A percentile compares a stretch with the other conserved stretches of the same genome.
Evolutionary conservation across 1,139 yeast genomes (phyloP).

Genomic region (Sugiyamaella pinicola): DNA sequence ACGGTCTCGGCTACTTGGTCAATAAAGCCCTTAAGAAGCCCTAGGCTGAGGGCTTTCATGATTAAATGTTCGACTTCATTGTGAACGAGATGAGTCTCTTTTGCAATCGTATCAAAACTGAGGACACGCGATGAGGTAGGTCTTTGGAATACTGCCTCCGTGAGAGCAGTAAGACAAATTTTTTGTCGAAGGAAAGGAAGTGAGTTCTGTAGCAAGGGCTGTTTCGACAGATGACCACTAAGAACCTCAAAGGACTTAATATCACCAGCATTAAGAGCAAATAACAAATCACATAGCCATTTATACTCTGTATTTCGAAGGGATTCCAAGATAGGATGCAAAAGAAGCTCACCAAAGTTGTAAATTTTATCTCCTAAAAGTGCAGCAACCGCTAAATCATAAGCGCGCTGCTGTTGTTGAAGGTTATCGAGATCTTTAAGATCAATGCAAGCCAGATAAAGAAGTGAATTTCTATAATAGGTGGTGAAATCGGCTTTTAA

Average conservation of each 20-base stretch:
- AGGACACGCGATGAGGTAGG: slow-evolving; percentile 75
- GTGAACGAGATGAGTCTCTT: slow-evolving; percentile 65
- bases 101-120: slow-evolving; percentile 70
- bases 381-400: slow-evolving; percentile 84
- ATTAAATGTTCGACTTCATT: slow-evolving; percentile 87
- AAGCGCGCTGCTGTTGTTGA: slow-evolving; percentile 64
- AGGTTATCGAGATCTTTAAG: slow-evolving; percentile 53
- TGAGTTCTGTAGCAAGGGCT: slow-evolving; percentile 62
- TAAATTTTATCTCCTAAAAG: slow-evolving; percentile 88
- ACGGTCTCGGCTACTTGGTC: slow-evolving; percentile 82
- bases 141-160: slow-evolving; percentile 81
- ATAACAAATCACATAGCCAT: slow-evolving; percentile 76
- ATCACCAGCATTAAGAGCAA: slow-evolving; percentile 77
- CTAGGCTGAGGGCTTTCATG: slow-evolving; percentile 86
- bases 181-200: slow-evolving; percentile 81
- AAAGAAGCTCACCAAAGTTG: slow-evolving; percentile 91
- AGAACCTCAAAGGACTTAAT: slow-evolving; percentile 60
- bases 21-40: slow-evolving; percentile 80
- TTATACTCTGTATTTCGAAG: slow-evolving; percentile 56
- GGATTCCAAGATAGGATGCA: slow-evolving; percentile 77
- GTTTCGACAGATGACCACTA: slow-evolving; percentile 47
- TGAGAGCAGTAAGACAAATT: slow-evolving; percentile 86
- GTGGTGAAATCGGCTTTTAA: slow-evolving; percentile 74
- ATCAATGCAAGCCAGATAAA: slow-evolving; percentile 65
- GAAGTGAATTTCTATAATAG: slow-evolving; percentile 68